Base-by-base conservation (phyloP, 202 grass and related monocot genomes). In the Dendrocalamus latiflorus region DNA sequence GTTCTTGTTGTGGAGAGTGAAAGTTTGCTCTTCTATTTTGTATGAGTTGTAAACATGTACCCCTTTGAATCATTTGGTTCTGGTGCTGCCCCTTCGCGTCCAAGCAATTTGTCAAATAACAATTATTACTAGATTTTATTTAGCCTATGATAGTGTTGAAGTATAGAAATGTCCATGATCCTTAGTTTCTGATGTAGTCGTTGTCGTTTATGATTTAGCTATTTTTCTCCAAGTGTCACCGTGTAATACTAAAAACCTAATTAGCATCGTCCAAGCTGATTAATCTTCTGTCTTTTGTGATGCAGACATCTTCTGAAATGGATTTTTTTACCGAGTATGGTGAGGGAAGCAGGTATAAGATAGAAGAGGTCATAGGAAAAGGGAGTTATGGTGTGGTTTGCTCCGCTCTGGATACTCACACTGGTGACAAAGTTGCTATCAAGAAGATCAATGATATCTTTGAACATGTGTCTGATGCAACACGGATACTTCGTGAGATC, bases 381-480 rank as follows among this genome's bases (percentile, higher is more conserved):
- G 94, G 94, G 13, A 97, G 94, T 48, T 97, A 97, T 6, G 91
- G 94, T 21, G 94, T 97, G 67, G 94, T 97, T 21, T 97, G 94
- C 82, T 97, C 91, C 12, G 94, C 94, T 13, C 50, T 93, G 17
- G 94, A 97, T 86, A 86, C 84, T 21, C 94, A 87, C 64, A 93
- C 87, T 1, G 94, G 94, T 0, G 89, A 93, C 39, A 97, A 93
- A 67, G 94, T 97, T 16, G 94, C 94, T 56, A 97, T 97, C 72
- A 97, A 97, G 89, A 97, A 97, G 83, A 97, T 97, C 34, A 97
- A 97, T 28, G 94, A 93, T 77, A 97, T 97, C 78, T 97, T 97
- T 34, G 94, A 97, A 50, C 94, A 97, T 72, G 94, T 93, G 28
- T n/a, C n/a, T n/a, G n/a, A n/a, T n/a, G n/a, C n/a, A n/a, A n/a